These are phyloP conservation scores for Trichoderma sp. DNA, from an alignment of 2,329 filamentous ascomycete genomes.

Conservation along the genomic window DNA sequence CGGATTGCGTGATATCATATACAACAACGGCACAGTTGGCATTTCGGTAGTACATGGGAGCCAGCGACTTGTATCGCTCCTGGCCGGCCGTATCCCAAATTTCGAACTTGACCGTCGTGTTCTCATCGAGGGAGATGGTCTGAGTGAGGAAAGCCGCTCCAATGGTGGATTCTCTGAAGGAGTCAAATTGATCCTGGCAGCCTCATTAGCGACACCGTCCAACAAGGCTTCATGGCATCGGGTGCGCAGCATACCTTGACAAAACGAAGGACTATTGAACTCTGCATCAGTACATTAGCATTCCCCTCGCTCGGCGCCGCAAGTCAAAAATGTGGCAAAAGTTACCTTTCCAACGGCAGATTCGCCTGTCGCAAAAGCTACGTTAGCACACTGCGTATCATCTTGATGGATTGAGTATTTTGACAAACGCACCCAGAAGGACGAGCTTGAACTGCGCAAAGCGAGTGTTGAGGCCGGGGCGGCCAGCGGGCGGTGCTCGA, in stretches of 20 bases:
- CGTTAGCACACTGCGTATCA: slow-evolving; percentile 27
- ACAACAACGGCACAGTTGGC: slow-evolving; percentile 99
- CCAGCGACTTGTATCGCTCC: slow-evolving; percentile 97
- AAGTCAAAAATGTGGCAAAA: slow-evolving; percentile 17
- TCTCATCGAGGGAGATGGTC: slow-evolving; percentile 97
- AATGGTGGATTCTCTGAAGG: slow-evolving; percentile 95
- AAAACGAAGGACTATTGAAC: slow-evolving; percentile 95
- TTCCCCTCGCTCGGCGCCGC: not conserved
- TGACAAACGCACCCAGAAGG: slow-evolving; percentile 72
- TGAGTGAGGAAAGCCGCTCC: slow-evolving; percentile 98
- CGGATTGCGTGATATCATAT: slow-evolving; percentile 98
- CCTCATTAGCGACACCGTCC: slow-evolving; percentile 29
- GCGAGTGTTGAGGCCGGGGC: slow-evolving; percentile 72
- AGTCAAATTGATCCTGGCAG: slow-evolving; percentile 93
- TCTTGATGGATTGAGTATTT: slow-evolving; percentile 23
- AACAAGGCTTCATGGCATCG: not conserved
- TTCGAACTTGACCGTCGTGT: slow-evolving; percentile 98
- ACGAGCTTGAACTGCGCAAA: slow-evolving; percentile 99
- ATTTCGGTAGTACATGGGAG: slow-evolving; percentile 99
- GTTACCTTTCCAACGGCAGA: slow-evolving; percentile 96
- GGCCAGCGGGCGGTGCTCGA: slow-evolving; percentile 68
- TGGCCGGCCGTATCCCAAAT: slow-evolving; percentile 99
- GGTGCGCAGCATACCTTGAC: slow-evolving; percentile 72
- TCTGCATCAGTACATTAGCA: slow-evolving; percentile 57
- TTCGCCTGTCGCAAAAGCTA: slow-evolving; percentile 68